A percentile compares a stretch with the other conserved stretches of the same genome.
phyloP scores from a whole-genome alignment of 164 flowering plant genomes.

The Vitis amurensis region DNA sequence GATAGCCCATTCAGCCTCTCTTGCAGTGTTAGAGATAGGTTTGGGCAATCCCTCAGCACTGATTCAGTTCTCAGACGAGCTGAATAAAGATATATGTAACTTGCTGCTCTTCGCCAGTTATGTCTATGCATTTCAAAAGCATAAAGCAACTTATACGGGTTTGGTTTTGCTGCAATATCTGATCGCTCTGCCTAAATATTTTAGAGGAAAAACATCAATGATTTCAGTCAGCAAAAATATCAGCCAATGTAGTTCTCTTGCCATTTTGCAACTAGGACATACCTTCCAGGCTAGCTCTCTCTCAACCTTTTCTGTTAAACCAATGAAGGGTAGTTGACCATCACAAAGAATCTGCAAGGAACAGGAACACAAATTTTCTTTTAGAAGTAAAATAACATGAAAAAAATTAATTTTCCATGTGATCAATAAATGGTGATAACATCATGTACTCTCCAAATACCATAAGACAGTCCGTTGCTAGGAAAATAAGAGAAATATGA shows the following conservation, averaged over 20 bases:
- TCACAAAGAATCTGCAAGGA: constrained; percentile 67
- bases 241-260: not conserved
- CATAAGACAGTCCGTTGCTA: no score
- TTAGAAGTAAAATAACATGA: not conserved
- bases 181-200: constrained; percentile 77
- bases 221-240: constrained; percentile 2
- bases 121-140: constrained; percentile 85
- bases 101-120: constrained; percentile 91
- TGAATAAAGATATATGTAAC: constrained; percentile 72
- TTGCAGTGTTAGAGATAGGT: constrained; percentile 48
- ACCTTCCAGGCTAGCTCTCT: constrained; percentile 95
- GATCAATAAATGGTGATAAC: no score
- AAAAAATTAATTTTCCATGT: no score
- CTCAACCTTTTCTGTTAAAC: constrained; percentile 77
- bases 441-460: no score
- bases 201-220: constrained; percentile 3
- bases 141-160: constrained; percentile 79
- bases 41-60: constrained; percentile 42
- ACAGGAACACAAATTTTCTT: constrained; percentile 3
- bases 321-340: constrained; percentile 88
- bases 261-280: constrained; percentile 11
- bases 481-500: no score
- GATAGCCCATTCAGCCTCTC: constrained; percentile 81
- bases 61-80: constrained; percentile 60
- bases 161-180: constrained; percentile 67